Evolutionary conservation across 257 asterid species (phyloP).

Genomic region (Scutellaria minor): DNA sequence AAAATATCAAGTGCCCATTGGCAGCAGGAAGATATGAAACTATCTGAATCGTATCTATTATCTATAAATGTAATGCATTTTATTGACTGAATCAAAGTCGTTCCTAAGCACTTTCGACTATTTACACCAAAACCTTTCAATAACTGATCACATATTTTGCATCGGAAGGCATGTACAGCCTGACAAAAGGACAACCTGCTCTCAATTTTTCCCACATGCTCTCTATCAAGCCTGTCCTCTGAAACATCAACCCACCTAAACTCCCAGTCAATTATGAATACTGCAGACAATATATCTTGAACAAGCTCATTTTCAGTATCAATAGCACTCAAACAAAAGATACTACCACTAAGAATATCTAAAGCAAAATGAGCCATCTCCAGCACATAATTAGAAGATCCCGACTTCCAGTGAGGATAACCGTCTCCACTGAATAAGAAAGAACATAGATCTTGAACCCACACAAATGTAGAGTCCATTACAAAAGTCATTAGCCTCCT

Average conservation of each 20-base stretch:
- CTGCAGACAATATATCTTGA: conserved; percentile 68
- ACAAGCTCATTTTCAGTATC: conserved; percentile 60
- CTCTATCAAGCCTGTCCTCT: conserved; percentile 53
- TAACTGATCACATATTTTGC: conserved; percentile 53
- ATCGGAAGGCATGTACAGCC: conserved; percentile 56
- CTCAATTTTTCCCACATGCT: conserved; percentile 44
- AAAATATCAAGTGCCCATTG: conserved; percentile 68
- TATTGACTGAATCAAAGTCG: conserved; percentile 60
- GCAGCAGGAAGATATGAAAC: conserved; percentile 71
- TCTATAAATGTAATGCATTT: conserved; percentile 56
- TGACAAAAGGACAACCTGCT: conserved; percentile 66
- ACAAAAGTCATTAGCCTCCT: conserved; percentile 62
- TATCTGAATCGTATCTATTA: conserved; percentile 49
- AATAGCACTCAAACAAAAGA: conserved; percentile 58
- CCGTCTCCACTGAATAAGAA: conserved; percentile 46
- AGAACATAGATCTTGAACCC: conserved; percentile 76
- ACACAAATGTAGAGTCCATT: conserved; percentile 66
- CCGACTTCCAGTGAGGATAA: conserved; percentile 41
- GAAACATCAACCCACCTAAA: conserved; percentile 54
- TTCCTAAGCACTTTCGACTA: conserved; percentile 53
- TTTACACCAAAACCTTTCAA: conserved; percentile 46
- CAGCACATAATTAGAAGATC: conserved; percentile 51
- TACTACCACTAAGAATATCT: conserved; percentile 75
- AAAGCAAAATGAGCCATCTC: conserved; percentile 72
- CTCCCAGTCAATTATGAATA: conserved; percentile 85